Conservation (phyloP, 2,329 filamentous ascomycete genomes). For the Fusarium liriodendri region DNA sequence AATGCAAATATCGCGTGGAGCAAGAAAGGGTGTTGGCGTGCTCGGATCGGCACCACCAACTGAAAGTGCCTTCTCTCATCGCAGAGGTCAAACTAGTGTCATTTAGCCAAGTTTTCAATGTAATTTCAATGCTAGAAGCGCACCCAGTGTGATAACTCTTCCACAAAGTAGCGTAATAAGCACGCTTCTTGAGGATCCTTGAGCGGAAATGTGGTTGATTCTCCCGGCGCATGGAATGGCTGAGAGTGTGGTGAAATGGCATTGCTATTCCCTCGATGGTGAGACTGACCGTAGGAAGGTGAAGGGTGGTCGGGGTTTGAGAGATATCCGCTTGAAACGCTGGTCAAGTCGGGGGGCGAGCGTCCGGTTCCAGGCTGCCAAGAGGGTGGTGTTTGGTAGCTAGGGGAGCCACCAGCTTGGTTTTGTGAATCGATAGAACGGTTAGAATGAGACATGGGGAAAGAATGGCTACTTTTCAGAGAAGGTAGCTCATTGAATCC, state of each 20-base stretch:
- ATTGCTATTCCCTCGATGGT: background rate
- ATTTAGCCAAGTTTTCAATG: conserved; percentile 6
- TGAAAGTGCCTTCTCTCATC: conserved; percentile 55
- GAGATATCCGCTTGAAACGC: conserved; percentile 16
- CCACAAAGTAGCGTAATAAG: conserved; percentile 52
- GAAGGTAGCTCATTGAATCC: conserved; percentile 6
- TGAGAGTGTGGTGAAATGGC: conserved; percentile 21
- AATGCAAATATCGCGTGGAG: conserved; percentile 56
- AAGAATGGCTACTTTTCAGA: background rate
- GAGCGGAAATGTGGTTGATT: conserved; percentile 43
- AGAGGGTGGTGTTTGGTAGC: conserved; percentile 12
- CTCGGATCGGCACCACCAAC: conserved; percentile 50
- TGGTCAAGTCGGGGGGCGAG: conserved; percentile 23
- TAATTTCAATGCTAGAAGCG: background rate
- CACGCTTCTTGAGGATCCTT: conserved; percentile 52
- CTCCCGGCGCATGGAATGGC: conserved; percentile 11
- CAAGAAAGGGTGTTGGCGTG: conserved; percentile 50
- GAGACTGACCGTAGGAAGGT: conserved; percentile 21
- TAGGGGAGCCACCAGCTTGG: conserved; percentile 1
- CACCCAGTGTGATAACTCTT: conserved; percentile 56
- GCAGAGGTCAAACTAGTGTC: conserved; percentile 52
- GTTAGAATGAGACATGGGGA: background rate
- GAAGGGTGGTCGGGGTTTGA: conserved; percentile 17
- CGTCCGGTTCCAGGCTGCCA: conserved; percentile 23
- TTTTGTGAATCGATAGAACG: conserved; percentile 2